These are phyloP conservation scores for Seminavis robusta DNA, from an alignment of 108 stramenopile species.

Conservation along the genomic window DNA sequence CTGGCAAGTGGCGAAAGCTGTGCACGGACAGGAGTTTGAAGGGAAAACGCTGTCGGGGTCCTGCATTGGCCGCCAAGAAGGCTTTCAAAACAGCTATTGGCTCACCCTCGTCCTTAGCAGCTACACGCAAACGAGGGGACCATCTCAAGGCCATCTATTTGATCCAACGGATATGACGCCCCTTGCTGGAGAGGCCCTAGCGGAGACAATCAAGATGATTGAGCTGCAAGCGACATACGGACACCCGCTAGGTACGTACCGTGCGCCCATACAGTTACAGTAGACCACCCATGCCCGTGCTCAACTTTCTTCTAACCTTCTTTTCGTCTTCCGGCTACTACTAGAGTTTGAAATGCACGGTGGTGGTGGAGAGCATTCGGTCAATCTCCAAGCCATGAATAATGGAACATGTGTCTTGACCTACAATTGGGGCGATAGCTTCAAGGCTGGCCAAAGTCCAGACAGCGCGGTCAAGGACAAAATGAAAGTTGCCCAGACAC, in stretches of 20 bases:
- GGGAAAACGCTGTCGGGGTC: constrained; percentile 15
- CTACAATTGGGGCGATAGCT: constrained; percentile 13
- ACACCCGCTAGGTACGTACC: too few relatives aligned
- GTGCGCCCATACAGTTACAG: too few relatives aligned
- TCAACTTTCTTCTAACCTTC: too few relatives aligned
- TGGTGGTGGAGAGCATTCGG: background rate
- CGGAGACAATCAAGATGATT: constrained; percentile 14
- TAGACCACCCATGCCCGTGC: too few relatives aligned
- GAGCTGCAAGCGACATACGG: constrained; percentile 27
- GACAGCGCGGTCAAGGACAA: too few relatives aligned
- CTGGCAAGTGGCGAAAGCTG: constrained; percentile 23
- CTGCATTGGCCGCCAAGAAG: constrained; percentile 15
- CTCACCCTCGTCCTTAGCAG: constrained; percentile 19
- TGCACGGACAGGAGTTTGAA: constrained; percentile 17
- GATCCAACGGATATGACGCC: constrained; percentile 31
- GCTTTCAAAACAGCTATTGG: constrained; percentile 14
- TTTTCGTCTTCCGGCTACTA: too few relatives aligned
- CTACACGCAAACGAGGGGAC: constrained; percentile 31
- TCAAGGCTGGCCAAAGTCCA: too few relatives aligned
- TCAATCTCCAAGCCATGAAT: constrained; percentile 10
- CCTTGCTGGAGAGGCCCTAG: constrained; percentile 25
- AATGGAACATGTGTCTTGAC: constrained; percentile 31
- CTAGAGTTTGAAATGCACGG: constrained; percentile 13
- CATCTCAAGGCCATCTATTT: constrained; percentile 24
- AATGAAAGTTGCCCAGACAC: constrained; percentile 24